Evolutionary conservation across 768 basidiomycete species (phyloP), one percentile per base, ranked within the genome.

Genomic region (Lactarius trivialis): DNA sequence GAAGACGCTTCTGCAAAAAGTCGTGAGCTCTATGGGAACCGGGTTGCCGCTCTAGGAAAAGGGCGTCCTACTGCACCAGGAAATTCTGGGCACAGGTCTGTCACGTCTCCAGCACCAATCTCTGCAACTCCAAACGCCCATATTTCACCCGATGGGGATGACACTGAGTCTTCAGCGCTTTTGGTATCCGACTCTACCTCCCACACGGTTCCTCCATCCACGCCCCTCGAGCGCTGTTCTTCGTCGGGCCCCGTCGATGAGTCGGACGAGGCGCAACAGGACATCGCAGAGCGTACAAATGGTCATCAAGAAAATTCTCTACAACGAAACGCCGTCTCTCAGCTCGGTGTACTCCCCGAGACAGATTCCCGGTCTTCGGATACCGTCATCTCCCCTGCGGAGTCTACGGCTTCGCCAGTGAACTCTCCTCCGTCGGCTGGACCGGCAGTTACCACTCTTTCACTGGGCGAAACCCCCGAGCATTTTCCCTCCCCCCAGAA

Each of bases 1-100:
- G 71, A 78, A 36, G 80, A 79, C 28, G 76, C 79, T 56, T 76
- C 78, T 50, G 70, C 76, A 45, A 80, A 76, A 70, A 81, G 79
- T 67, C 80, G 81, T 56, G 88, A 90, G 73, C 74, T 89, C 36
- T 89, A 89, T 69, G 89, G 86, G 24, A 91, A 91, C 72, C 78
- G 88, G 41, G 81, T 90, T 34, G 82, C 73, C 43, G 60, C 71
- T 64, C 58, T 70, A 69, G 53, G 71, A 68, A 58, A 72, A 68
- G 65, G 64, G 12, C 66, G 64, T 21, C 66, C 66, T 48, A 58
- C 63, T 1, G 64, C 53, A 21, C 57, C 64, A 17, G 60, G 60
- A 45, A 60, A 56, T 19, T 24, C 52, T 39, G 37, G 50, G 9
- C 28, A 58, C 9, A 57, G 66, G n/a, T 56, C 50, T 4, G 66